Evolutionary conservation across 192 early-diverging fungal species (phyloP), one percentile per base, ranked within the genome.

Genomic region (Haplosporangium gracile): DNA sequence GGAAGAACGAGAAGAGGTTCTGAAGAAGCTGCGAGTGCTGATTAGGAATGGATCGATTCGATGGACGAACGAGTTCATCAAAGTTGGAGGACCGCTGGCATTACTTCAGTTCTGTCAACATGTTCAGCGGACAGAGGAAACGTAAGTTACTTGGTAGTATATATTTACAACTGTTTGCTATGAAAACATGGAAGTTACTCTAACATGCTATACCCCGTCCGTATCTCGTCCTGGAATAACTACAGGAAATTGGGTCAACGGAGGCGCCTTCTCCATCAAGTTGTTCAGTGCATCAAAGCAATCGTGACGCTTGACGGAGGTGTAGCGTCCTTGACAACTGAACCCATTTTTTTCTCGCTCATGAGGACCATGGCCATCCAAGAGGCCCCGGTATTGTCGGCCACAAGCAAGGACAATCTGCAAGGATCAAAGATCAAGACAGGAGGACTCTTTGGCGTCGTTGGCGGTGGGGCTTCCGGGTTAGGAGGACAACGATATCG

Each of bases 1-100:
- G 32, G 84, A 86, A 40, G 84, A 86, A 15, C 53, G 76, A 45
- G 84, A 86, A 34, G 75, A 86, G 49, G 84, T 86, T 18, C 34
- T 86, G 68, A 86, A 81, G 65, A 86, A 81, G 20, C 71, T 86
- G 26, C 68, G 84, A 38, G 84, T 86, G 26, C 18, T 86, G 47
- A 81, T 86, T 57, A 45, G 84, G 49, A 86, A 86, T 36, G 84
- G 84, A 15, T 86, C 84, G 22, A 78, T 86, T 38, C 84, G 84
- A 13, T 86, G 84, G 84, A 86, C 84, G 57, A 75, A 79, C 29
- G 84, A 86, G 71, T 86, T 86, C 40, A 86, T 86, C 49, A 86
- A 81, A 38, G 79, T 51, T 22, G 84, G 84, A 29, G 84, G 84
- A 42, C 77, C 84, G 0, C 16, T 47, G 16, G 84, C 84, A 2